Percentiles rank a stretch among this genome's conserved stretches.
phyloP scores from a whole-genome alignment of 1,139 yeast genomes.

The Sugiyamaella grinbergsii region DNA sequence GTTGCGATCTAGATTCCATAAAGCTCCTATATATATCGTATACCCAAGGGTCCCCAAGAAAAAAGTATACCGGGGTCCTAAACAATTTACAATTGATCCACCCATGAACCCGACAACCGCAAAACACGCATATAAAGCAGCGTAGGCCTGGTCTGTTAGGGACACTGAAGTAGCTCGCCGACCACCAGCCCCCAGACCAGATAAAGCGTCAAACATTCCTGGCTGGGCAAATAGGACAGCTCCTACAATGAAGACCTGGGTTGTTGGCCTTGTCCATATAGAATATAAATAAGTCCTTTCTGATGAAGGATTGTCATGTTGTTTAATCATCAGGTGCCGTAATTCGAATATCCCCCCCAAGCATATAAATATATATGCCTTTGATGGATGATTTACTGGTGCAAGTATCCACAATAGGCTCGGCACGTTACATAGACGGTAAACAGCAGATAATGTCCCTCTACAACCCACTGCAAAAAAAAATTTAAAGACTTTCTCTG shows the following conservation, averaged over 20 bases:
- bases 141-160: slow-evolving; percentile 26
- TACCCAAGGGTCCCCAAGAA: slow-evolving; percentile 29
- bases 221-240: slow-evolving; percentile 28
- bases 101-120: slow-evolving; percentile 27
- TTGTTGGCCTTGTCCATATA: slow-evolving; percentile 22
- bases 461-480: too few species aligned
- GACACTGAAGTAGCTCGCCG: slow-evolving; percentile 24
- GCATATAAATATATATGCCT: too few species aligned
- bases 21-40: slow-evolving; percentile 28
- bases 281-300: slow-evolving; percentile 4
- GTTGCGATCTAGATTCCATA: slow-evolving; percentile 27
- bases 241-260: slow-evolving; percentile 28
- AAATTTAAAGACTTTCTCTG: too few species aligned
- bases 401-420: too few species aligned
- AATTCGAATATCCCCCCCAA: too few species aligned
- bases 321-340: too few species aligned
- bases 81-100: slow-evolving; percentile 28
- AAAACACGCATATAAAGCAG: slow-evolving; percentile 28
- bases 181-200: slow-evolving; percentile 31
- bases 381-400: too few species aligned
- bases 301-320: not conserved
- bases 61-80: slow-evolving; percentile 27
- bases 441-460: too few species aligned
- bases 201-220: slow-evolving; percentile 30
- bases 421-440: too few species aligned